Conservation (phyloP, 2,329 filamentous ascomycete genomes). For the Leptosphaerulina australis region DNA sequence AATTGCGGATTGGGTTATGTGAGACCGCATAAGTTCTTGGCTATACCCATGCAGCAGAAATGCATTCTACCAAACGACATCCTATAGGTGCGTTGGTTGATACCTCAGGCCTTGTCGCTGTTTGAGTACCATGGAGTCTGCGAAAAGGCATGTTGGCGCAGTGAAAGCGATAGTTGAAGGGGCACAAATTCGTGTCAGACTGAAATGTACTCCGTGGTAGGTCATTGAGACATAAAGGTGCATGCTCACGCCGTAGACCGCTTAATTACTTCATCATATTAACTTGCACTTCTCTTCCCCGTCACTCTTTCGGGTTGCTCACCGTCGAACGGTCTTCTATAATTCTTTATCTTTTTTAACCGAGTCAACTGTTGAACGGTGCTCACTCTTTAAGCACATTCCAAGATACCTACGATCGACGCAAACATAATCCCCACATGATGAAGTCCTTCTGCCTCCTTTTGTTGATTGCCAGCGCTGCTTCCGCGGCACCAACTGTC, state of each 20-base stretch:
- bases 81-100: slow-evolving; percentile 16
- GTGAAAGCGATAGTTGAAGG: slow-evolving; percentile 9
- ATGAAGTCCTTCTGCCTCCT: slow-evolving; percentile 28
- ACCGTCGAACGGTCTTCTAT: slow-evolving; percentile 35
- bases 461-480: slow-evolving; percentile 20
- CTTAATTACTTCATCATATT: slow-evolving; percentile 8
- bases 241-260: slow-evolving; percentile 5
- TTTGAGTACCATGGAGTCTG: slow-evolving; percentile 21
- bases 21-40: slow-evolving; percentile 30
- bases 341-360: slow-evolving; percentile 12
- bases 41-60: slow-evolving; percentile 18
- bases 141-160: slow-evolving; percentile 12
- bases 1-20: slow-evolving; percentile 7
- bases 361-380: slow-evolving; percentile 37
- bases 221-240: slow-evolving; percentile 8
- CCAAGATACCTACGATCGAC: slow-evolving; percentile 1
- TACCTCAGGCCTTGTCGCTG: slow-evolving; percentile 20
- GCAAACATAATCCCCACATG: slow-evolving; percentile 5
- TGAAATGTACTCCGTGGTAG: background rate
- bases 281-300: slow-evolving; percentile 13
- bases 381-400: slow-evolving; percentile 8
- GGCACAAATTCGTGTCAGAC: slow-evolving; percentile 8
- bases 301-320: slow-evolving; percentile 29
- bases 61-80: slow-evolving; percentile 8
- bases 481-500: too few species aligned